Evolutionary conservation across 208 protist genomes (phyloP).

Genomic region (Leishmania turanica): DNA sequence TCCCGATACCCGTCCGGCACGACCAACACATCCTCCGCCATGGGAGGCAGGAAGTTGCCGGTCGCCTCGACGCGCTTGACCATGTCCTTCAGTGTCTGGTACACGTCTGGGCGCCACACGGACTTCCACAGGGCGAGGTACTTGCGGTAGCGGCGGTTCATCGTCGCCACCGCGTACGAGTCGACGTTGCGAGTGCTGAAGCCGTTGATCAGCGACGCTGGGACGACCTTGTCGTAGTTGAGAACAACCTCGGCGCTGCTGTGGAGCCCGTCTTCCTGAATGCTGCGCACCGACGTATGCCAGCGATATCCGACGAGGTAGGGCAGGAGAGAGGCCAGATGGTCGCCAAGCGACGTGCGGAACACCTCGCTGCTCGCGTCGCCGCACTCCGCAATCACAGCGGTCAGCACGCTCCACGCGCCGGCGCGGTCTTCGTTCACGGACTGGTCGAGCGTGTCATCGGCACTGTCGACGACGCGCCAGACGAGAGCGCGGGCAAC

Average conservation of each 20-base stretch:
- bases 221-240: constrained; percentile 53
- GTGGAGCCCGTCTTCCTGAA: constrained; percentile 28
- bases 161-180: constrained; percentile 23
- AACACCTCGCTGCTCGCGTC: constrained; percentile 50
- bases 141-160: constrained; percentile 41
- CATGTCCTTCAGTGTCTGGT: constrained; percentile 55
- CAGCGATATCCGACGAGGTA: constrained; percentile 80
- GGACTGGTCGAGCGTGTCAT: constrained; percentile 36
- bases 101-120: constrained; percentile 73
- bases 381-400: constrained; percentile 66
- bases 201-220: constrained; percentile 58
- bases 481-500: constrained; percentile 77
- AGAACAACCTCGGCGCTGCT: constrained; percentile 15
- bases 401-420: constrained; percentile 74
- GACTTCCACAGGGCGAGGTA: constrained; percentile 61
- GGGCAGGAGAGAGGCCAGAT: constrained; percentile 66
- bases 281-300: constrained; percentile 39
- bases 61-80: constrained; percentile 46
- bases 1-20: constrained; percentile 72
- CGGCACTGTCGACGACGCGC: constrained; percentile 82
- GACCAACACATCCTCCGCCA: constrained; percentile 47
- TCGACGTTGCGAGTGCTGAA: constrained; percentile 23
- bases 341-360: constrained; percentile 63
- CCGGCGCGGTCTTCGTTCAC: constrained; percentile 60
- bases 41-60: constrained; percentile 52